Base-by-base conservation (phyloP, 1,139 yeast species). In the Zygosaccharomyces sapae region DNA sequence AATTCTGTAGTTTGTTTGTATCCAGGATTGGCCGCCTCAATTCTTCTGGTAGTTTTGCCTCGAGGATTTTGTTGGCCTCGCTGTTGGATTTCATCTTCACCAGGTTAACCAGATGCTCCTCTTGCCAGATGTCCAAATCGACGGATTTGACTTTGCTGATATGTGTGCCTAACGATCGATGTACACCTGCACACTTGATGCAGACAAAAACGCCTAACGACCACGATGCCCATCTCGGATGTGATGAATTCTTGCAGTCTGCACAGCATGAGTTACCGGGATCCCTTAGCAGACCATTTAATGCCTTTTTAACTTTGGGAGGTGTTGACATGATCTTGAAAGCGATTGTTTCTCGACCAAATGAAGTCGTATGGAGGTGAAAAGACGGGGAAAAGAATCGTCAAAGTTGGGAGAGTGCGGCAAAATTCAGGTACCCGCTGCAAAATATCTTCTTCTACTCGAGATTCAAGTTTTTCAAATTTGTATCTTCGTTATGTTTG, bases 171-270 rank as follows among this genome's bases (percentile, higher is more conserved):
- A 90, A 82, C 48, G 92, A 80, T 63, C 97, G 76, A 65, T 90
- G 97, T 53, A 90, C 85, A 1, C 97, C 97, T 1, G 96, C 89
- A 67, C 97, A 90, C 54, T 83, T 72, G 53, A 90, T 90, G 68
- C 97, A 90, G 38, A 90, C 76, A 61, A 92, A 88, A 52, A 94
- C 80, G 12, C 97, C 97, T 48, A 92, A 69, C 57, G 83, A 88
- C 97, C 97, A 90, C 27, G 94, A 83, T 10, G 97, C 96, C 97
- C 97, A 90, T 46, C 97, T 75, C 8, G 97, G 97, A 67, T 90
- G 95, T 40, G 84, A 79, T 10, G 90, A 76, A 0, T 82, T 76
- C 66, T 90, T 90, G 68, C 97, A 90, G 66, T 90, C 97, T 3
- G 90, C 95, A 67, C 97, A 90, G 45, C 72, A 69, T 64, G 78